Percentiles rank a stretch among this genome's conserved stretches.
These are phyloP conservation scores for Pholiota microspora DNA, from an alignment of 768 basidiomycete genomes.

Conservation along the genomic window DNA sequence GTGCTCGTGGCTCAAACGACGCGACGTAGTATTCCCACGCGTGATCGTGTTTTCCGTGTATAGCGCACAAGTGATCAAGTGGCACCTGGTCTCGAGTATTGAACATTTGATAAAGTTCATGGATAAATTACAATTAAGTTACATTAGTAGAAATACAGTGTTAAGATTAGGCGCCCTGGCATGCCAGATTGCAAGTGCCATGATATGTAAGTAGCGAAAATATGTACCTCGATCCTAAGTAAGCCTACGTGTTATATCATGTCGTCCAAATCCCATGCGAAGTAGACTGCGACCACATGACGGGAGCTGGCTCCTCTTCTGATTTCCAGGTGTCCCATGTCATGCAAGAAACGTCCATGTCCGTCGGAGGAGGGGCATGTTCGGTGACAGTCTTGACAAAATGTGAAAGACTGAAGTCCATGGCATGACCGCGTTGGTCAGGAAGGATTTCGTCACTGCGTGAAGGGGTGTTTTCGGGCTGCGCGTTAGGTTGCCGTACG, in stretches of 20 bases:
- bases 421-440: slow-evolving; percentile 29
- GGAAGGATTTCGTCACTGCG: background rate
- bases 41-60: slow-evolving; percentile 28
- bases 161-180: background rate
- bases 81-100: no score
- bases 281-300: slow-evolving; percentile 5
- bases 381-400: slow-evolving; percentile 38
- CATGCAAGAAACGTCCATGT: slow-evolving; percentile 3
- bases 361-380: slow-evolving; percentile 16
- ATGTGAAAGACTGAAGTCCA: slow-evolving; percentile 48
- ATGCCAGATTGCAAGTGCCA: no score
- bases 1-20: slow-evolving; percentile 1
- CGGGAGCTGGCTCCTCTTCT: slow-evolving; percentile 3
- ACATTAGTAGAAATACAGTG: background rate
- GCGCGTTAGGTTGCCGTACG: slow-evolving; percentile 20
- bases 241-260: background rate
- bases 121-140: slow-evolving; percentile 3
- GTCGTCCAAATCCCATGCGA: slow-evolving; percentile 5
- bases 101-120: no score
- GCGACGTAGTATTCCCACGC: slow-evolving; percentile 17
- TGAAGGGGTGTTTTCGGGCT: slow-evolving; percentile 4
- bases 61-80: no score
- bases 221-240: background rate
- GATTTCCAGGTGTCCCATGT: slow-evolving; percentile 14
- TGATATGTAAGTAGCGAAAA: background rate